Percentiles rank a stretch among this genome's conserved stretches.
Conservation (phyloP, 2,329 filamentous ascomycete genomes). For the Cladosporium phlei region DNA sequence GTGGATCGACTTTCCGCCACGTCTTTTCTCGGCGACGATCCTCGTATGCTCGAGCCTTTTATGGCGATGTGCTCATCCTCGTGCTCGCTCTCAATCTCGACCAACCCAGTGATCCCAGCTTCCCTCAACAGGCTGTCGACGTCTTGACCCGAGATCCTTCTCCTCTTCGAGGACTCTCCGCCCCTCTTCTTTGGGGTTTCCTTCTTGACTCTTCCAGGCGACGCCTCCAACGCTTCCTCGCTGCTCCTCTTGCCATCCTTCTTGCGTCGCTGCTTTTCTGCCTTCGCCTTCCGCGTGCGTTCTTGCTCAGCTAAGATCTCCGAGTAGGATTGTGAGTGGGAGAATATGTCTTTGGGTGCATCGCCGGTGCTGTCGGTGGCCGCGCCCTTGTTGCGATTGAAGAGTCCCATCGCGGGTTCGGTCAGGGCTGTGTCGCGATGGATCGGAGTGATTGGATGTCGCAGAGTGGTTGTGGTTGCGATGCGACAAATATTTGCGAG, state of each 20-base stretch:
- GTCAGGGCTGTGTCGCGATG: not conserved
- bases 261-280: not conserved
- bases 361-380: constrained; percentile 16
- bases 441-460: not conserved
- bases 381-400: constrained; percentile 27
- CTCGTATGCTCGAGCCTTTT: too few species aligned
- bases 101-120: not conserved
- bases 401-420: constrained; percentile 26
- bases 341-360: constrained; percentile 37
- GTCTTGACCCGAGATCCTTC: constrained; percentile 5
- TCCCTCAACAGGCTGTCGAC: not conserved
- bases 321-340: constrained; percentile 36
- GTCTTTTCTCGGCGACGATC: not conserved
- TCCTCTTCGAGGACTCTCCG: not conserved
- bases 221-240: not conserved
- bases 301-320: constrained; percentile 37
- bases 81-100: not conserved
- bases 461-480: constrained; percentile 1
- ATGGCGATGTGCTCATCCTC: too few species aligned
- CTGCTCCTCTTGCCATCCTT: constrained; percentile 8
- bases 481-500: too few species aligned
- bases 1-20: not conserved
- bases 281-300: constrained; percentile 8
- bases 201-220: not conserved
- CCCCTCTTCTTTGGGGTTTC: not conserved